Percentiles rank a stretch among this genome's conserved stretches.
phyloP scores from a whole-genome alignment of 2,329 filamentous ascomycete genomes.

The Claviceps pazoutovae region DNA sequence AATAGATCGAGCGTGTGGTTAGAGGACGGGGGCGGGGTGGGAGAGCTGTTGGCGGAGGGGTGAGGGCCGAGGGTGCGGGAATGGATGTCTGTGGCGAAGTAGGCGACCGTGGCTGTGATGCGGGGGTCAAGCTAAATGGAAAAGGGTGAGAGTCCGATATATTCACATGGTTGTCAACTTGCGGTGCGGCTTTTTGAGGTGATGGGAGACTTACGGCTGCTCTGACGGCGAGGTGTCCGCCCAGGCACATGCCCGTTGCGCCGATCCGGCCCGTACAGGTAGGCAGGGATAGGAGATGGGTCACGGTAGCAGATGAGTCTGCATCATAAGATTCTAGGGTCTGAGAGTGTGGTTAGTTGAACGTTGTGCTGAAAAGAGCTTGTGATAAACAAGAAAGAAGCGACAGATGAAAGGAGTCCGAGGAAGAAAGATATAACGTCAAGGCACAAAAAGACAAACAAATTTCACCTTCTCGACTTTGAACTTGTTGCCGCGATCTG shows the following conservation, averaged over 20 bases:
- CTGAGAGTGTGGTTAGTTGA: constrained; percentile 23
- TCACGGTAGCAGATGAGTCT: constrained; percentile 54
- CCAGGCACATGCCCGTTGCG: constrained; percentile 81
- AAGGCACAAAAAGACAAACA: not conserved
- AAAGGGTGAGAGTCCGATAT: not conserved
- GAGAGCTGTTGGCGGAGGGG: constrained; percentile 31
- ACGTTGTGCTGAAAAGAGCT: not conserved
- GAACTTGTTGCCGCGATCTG: constrained; percentile 74
- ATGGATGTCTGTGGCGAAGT: constrained; percentile 90
- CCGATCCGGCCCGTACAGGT: constrained; percentile 75
- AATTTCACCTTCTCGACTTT: constrained; percentile 59
- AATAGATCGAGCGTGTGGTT: constrained; percentile 41
- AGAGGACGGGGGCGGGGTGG: constrained; percentile 22
- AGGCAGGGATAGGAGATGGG: constrained; percentile 54
- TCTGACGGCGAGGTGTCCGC: constrained; percentile 65
- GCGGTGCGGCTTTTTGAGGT: not conserved
- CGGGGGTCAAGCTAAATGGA: constrained; percentile 50
- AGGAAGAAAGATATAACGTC: no score
- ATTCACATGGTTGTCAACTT: no score
- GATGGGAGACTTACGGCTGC: constrained; percentile 30
- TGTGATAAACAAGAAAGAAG: not conserved
- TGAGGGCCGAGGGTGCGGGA: constrained; percentile 56
- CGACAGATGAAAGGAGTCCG: not conserved
- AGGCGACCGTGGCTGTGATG: constrained; percentile 65
- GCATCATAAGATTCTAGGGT: constrained; percentile 77